Evolutionary conservation across 108 stramenopile genomes (phyloP), one percentile per base, ranked within the genome.

Genomic region (Bacterosira constricta): DNA sequence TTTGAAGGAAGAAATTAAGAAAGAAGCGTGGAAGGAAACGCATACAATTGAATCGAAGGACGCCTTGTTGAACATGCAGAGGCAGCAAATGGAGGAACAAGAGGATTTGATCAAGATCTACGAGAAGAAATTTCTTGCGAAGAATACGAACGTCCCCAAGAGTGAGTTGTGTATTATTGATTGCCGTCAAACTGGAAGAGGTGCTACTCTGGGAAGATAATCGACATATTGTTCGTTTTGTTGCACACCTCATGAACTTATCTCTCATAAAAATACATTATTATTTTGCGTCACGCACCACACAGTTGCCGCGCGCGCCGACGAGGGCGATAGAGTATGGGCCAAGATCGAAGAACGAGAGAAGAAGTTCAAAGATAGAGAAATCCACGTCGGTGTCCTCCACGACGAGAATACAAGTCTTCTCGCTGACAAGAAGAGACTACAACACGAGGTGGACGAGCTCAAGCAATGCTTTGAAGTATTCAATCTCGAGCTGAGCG

Each of bases 331-430:
- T 9, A 44, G 61, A 17, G 20, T 42, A 30, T 45, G 39, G 39
- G 4, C 61, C 20, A 62, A 45, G 61, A 62, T 62, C 12, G 37
- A 62, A 17, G 61, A 62, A 39, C 35, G 42, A 30, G 61, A 62
- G 42, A 62, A 62, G 61, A 62, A 38, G n/a, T 62, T 45, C 41
- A 29, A n/a, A 0, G 10, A 13, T 5, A 26, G 30, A 26, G 37
- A 62, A 35, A 30, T 62, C 3, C 3, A 17, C 3, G 31, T 62
- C 37, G 41, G 15, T 10, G 12, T n/a, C 7, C 42, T 45, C 21
- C 61, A 21, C 4, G 41, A 44, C 25, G 61, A 62, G 42, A 62
- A 62, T 44, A 12, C 60, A 1, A 10, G 27, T 45, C 21, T 61
- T 29, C 20, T 9, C n/a, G n/a, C 7, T 2, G 38, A 61, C 27